Conservation (phyloP, 306 rosid genomes). For the Sesbania bispinosa region DNA sequence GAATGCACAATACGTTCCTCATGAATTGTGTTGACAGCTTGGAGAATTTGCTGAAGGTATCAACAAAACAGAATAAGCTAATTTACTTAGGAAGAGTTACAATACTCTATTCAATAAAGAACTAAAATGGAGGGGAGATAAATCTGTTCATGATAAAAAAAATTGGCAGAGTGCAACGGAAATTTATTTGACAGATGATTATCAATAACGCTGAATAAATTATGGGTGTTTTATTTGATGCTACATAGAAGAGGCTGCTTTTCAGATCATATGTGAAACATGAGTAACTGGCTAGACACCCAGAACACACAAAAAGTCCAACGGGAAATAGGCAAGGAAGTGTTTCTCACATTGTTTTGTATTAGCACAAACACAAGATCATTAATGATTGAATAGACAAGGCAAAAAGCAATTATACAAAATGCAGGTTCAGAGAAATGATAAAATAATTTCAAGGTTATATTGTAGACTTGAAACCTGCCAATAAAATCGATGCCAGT, state of each 20-base stretch:
- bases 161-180: too few species aligned
- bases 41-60: conserved; percentile 86
- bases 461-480: conserved; percentile 52
- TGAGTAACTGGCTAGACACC: neutral
- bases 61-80: conserved; percentile 25
- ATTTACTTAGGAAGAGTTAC: neutral
- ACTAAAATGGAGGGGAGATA: neutral
- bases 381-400: neutral
- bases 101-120: neutral
- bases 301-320: neutral
- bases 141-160: neutral
- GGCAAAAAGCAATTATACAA: conserved; percentile 5
- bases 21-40: conserved; percentile 88
- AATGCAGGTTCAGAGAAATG: conserved; percentile 22
- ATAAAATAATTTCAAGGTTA: conserved; percentile 6
- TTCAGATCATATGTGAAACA: neutral
- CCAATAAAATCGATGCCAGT: conserved; percentile 99
- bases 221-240: neutral
- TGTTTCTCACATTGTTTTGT: neutral
- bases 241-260: neutral
- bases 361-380: neutral
- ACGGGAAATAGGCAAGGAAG: neutral
- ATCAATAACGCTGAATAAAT: neutral
- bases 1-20: conserved; percentile 96
- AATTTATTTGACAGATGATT: neutral